Evolutionary conservation across 495 filamentous ascomycete species (phyloP).

Genomic region (Aspergillus cristatus): DNA sequence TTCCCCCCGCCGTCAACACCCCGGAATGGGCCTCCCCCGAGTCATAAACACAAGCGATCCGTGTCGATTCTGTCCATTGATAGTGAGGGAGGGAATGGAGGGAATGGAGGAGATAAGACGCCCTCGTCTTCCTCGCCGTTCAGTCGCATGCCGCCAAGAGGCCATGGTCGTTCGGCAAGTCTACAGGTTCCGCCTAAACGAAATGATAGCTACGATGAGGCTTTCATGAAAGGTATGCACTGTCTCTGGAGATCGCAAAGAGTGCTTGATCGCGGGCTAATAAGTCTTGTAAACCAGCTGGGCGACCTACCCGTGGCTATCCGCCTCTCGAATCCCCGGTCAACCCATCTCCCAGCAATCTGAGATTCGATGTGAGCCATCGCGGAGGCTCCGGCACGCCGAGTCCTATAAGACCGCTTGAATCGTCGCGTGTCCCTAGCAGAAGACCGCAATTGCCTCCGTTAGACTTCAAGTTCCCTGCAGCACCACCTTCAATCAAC

Average conservation of each 20-base stretch:
- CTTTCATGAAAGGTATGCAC: conserved; percentile 31
- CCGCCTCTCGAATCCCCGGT: conserved; percentile 22
- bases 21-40: conserved; percentile 22
- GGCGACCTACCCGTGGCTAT: conserved; percentile 18
- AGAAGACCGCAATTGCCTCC: conserved; percentile 35
- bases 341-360: conserved; percentile 12
- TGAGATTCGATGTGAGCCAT: conserved; percentile 22
- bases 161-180: conserved; percentile 76
- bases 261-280: conserved; percentile 4
- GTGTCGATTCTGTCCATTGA: conserved; percentile 94
- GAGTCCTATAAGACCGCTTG: conserved; percentile 19
- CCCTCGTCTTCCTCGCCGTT: conserved; percentile 31
- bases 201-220: conserved; percentile 34
- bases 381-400: conserved; percentile 16
- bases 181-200: conserved; percentile 64
- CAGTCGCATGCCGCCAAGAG: conserved; percentile 39
- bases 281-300: no score
- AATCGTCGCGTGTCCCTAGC: conserved; percentile 20
- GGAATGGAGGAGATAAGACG: conserved; percentile 30
- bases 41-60: conserved; percentile 60
- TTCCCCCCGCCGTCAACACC: conserved; percentile 38
- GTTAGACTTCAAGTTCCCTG: conserved; percentile 63
- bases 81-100: conserved; percentile 32
- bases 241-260: not conserved
- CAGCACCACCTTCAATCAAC: conserved; percentile 30